phyloP scores from a whole-genome alignment of 2,329 filamentous ascomycete genomes.

The Juglanconis sp. region DNA sequence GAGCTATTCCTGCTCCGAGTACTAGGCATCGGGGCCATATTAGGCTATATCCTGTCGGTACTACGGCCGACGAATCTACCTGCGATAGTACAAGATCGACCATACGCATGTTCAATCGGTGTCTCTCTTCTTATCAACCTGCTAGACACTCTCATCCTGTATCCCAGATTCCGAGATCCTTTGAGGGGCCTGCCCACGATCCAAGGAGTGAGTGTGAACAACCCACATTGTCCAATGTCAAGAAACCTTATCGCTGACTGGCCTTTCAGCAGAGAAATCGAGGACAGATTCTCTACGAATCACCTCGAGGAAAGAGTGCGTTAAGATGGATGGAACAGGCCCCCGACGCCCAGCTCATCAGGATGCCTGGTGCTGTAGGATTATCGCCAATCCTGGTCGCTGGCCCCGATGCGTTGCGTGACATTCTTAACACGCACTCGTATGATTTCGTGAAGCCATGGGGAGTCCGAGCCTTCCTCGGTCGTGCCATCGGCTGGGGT shows the following conservation, averaged over 20 bases:
- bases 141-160: constrained; percentile 1
- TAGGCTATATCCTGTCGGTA: constrained; percentile 10
- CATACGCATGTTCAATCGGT: not conserved
- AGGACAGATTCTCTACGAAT: constrained; percentile 7
- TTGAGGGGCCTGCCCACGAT: not conserved
- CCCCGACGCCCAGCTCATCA: constrained; percentile 11
- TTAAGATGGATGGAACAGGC: constrained; percentile 10
- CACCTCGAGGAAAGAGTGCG: constrained; percentile 8
- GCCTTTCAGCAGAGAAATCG: not conserved
- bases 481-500: constrained; percentile 9
- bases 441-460: constrained; percentile 13
- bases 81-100: not conserved
- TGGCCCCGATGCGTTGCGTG: constrained; percentile 9
- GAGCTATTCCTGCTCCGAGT: constrained; percentile 6
- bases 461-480: constrained; percentile 10
- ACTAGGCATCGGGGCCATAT: not conserved
- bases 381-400: constrained; percentile 6
- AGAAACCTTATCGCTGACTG: not conserved
- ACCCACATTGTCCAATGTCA: not conserved
- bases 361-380: not conserved
- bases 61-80: not conserved
- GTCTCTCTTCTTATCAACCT: not conserved
- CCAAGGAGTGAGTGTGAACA: not conserved
- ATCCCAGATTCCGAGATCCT: constrained; percentile 9
- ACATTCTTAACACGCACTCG: constrained; percentile 8